Evolutionary conservation across 1,284 basidiomycete genomes (phyloP).

Genomic region (Cystobasidium pallidum): DNA sequence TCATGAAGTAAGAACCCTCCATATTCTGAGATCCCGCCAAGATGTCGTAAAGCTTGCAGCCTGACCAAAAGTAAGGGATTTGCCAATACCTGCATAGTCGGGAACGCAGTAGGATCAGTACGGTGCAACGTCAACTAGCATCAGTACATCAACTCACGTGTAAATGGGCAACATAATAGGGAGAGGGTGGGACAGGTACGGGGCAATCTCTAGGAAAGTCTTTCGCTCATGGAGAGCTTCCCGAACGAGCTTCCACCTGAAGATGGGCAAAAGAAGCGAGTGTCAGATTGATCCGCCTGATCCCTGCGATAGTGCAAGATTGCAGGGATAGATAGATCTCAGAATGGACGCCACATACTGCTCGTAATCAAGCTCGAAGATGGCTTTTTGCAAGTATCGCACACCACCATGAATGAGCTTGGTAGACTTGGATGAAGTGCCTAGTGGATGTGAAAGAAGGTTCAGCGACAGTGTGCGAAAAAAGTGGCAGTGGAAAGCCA

Average conservation of each 20-base stretch:
- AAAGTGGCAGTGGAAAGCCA: too few relatives aligned
- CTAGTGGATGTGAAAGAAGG: conserved; percentile 57
- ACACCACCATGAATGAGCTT: conserved; percentile 98
- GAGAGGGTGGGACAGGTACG: conserved; percentile 87
- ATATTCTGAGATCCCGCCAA: conserved; percentile 96
- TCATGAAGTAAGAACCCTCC: conserved; percentile 93
- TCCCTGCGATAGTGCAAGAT: too few relatives aligned
- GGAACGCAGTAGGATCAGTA: conserved; percentile 44
- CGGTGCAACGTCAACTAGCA: background rate
- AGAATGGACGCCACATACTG: conserved; percentile 48
- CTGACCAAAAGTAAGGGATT: conserved; percentile 92
- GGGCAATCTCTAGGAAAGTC: conserved; percentile 93
- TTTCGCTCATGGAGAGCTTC: conserved; percentile 91
- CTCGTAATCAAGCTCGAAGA: conserved; percentile 91
- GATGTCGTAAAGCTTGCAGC: conserved; percentile 95
- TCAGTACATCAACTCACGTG: conserved; percentile 63
- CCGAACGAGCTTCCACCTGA: conserved; percentile 92
- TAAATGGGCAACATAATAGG: conserved; percentile 94
- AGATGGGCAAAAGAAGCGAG: background rate
- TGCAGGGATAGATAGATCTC: too few relatives aligned
- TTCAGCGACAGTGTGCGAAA: too few relatives aligned
- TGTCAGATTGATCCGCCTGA: background rate
- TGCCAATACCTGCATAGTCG: conserved; percentile 78
- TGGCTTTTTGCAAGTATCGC: conserved; percentile 93
- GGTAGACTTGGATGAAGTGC: conserved; percentile 94